These are phyloP conservation scores for Talaromyces piceae DNA, from an alignment of 2,329 filamentous ascomycete genomes.

Conservation along the genomic window DNA sequence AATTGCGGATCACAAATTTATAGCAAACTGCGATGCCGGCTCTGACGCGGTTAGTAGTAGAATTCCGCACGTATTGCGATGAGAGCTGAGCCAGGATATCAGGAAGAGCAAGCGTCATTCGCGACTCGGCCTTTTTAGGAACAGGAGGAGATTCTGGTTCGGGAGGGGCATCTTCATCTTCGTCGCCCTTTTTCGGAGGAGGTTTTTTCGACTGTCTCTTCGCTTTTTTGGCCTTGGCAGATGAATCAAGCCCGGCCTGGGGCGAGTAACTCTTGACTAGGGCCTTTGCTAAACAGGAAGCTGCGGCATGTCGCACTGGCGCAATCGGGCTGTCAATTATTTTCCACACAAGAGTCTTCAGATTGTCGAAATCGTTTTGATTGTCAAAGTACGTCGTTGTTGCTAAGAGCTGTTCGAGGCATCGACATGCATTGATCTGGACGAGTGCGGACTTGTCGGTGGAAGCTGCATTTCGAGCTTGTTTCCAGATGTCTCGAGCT, in stretches of 20 bases:
- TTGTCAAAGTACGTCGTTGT: constrained; percentile 79
- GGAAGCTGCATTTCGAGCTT: constrained; percentile 66
- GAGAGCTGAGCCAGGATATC: constrained; percentile 77
- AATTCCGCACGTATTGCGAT: constrained; percentile 67
- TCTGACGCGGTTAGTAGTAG: constrained; percentile 71
- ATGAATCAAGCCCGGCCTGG: constrained; percentile 42
- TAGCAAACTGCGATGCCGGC: constrained; percentile 85
- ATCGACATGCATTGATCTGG: constrained; percentile 69
- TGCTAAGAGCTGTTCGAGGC: constrained; percentile 64
- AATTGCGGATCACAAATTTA: constrained; percentile 65
- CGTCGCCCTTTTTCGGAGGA: constrained; percentile 45
- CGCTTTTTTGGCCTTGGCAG: constrained; percentile 58
- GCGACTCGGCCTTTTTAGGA: constrained; percentile 59
- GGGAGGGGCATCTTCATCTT: constrained; percentile 70
- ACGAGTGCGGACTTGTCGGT: constrained; percentile 78
- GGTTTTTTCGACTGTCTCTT: constrained; percentile 66
- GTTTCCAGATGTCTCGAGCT: constrained; percentile 91
- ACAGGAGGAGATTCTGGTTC: constrained; percentile 66
- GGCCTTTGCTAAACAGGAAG: constrained; percentile 74
- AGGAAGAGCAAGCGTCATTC: constrained; percentile 64
- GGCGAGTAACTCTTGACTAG: constrained; percentile 75
- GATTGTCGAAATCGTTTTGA: constrained; percentile 78
- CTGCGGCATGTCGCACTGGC: constrained; percentile 75
- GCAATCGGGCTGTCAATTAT: constrained; percentile 70
- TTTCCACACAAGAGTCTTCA: constrained; percentile 78